Conservation (phyloP, 371 early-diverging fungal species). For the Quaeritorhiza haematococci region DNA sequence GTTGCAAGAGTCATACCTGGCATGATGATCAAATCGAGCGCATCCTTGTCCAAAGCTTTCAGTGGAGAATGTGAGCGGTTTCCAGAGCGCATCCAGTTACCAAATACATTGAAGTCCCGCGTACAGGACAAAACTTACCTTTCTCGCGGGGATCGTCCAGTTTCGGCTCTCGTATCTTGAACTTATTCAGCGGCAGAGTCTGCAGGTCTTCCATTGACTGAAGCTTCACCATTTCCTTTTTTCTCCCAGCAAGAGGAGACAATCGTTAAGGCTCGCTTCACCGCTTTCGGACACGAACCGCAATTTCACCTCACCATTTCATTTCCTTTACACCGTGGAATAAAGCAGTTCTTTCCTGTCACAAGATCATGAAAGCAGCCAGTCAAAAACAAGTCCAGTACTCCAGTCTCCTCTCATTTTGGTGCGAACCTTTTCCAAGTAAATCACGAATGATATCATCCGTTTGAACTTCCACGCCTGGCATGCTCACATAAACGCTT, state of each 20-base stretch:
- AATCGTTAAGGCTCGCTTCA: background rate
- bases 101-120: background rate
- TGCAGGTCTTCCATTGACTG: constrained; percentile 53
- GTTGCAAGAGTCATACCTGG: constrained; percentile 39
- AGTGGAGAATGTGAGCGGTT: no score
- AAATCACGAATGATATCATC: constrained; percentile 47
- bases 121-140: constrained; percentile 30
- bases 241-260: background rate
- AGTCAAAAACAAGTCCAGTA: background rate
- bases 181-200: constrained; percentile 56
- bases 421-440: constrained; percentile 36
- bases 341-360: constrained; percentile 57
- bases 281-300: background rate
- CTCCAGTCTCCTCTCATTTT: constrained; percentile 12
- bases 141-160: constrained; percentile 47
- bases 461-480: constrained; percentile 60
- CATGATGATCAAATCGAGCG: constrained; percentile 61
- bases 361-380: background rate
- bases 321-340: constrained; percentile 58
- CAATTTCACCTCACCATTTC: constrained; percentile 33
- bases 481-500: constrained; percentile 65
- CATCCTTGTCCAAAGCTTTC: constrained; percentile 47
- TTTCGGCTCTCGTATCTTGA: constrained; percentile 65
- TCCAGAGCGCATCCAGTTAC: background rate
- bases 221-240: constrained; percentile 62